Base-by-base conservation (phyloP, 2,329 filamentous ascomycete genomes). In the Ceratocystis huliohia region DNA sequence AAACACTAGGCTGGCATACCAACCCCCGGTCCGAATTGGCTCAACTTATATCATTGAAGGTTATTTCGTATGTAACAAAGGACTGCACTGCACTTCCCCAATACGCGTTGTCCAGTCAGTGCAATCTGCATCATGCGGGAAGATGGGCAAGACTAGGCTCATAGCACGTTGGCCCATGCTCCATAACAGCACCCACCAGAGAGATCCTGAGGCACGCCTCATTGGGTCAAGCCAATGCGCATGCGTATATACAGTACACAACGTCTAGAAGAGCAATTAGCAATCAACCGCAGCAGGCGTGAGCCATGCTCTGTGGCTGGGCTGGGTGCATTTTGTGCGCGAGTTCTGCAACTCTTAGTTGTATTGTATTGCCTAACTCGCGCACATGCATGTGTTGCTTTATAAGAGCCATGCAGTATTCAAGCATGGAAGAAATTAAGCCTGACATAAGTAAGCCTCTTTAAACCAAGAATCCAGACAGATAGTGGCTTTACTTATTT, bases 161-260 rank as follows among this genome's bases (percentile, higher is more conserved):
- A 59, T 59, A 59, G 56, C 56, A 59, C n/a, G 37, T n/a, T 33
- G 56, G n/a, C 1, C 56, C 56, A n/a, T 37, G 28, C 56, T n/a
- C 7, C 15, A n/a, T 59, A 59, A 30, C 17, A 59, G 28, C 17
- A 10, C 56, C 28, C 56, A 20, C 28, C 5, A 7, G n/a, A 7
- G 1, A n/a, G 17, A 37, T n/a, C 4, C 30, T 3, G 33, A n/a
- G 8, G 5, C 56, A 15, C 56, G 2, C 15, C 25, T 59, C 15
- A 37, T 59, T 59, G 56, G 56, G 30, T 37, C 7, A 59, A 20
- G 56, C 22, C 56, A n/a, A n/a, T 20, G 15, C 5, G 15, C 48
- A 53, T 59, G 17, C 13, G 56, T 59, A 30, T 22, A 48, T 48
- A 48, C 46, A 48, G 17, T 48, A 48, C 46, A 48, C 8, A 41